Base-by-base conservation (phyloP, 1,139 yeast species). In the Pneumocystis oryctolagi region DNA sequence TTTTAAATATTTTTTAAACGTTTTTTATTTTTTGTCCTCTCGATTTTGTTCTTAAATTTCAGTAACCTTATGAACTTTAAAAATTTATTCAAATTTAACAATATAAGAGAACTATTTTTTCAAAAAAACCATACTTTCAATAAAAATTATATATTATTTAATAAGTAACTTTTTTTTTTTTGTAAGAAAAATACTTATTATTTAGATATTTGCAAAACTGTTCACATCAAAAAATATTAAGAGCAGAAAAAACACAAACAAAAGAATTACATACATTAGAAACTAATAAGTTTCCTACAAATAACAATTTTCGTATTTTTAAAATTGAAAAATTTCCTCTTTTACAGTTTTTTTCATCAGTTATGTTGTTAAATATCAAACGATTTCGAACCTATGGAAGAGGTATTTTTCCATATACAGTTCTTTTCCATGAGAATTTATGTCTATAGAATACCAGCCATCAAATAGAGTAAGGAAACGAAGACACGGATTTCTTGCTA, bases 401-500 rank as follows among this genome's bases (percentile, higher is more conserved):
- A 47, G 55, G 55, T 25, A 47, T 25, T 12, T 12, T 25, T 47
- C 20, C 25, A 47, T 25, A 9, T 20, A 25, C n/a, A 14, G 14
- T 25, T 3, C 3, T 9, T 47, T 9, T 5, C 18, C 3, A 25
- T 3, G 14, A 14, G 25, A 25, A 12, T 3, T 47, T 28, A 25
- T 1, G 5, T 5, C 9, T 12, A 47, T 25, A 47, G 59, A 57
- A 39, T 57, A 57, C 30, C 59, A 57, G 6, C 59, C 59, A 5
- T 57, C 59, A 20, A 57, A 35, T 20, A 20, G 59, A 35, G 59
- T 57, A 39, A 25, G 59, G 12, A 57, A 57, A 57, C 59, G 59
- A 39, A 28, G 59, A 57, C 59, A 57, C 25, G 59, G 59, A 57
- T 57, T 57, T 57, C 59, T 57, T 57, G 34, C 34, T 9, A 35